Conservation (phyloP, 129 eudicot species). For the Artemisia annua region DNA sequence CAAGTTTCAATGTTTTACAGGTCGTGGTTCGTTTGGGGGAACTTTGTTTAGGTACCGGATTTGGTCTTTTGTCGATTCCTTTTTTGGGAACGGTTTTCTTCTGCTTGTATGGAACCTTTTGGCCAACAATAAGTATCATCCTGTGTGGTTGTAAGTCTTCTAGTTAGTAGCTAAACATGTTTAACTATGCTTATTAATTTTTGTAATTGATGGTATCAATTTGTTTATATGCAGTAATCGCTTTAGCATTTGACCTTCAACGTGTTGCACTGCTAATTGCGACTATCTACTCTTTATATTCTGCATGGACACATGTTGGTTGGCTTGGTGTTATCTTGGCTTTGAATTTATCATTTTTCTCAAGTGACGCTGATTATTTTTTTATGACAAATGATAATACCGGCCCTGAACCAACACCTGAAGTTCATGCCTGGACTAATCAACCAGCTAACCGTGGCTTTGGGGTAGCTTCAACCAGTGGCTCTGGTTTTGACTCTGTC, state of each 20-base stretch:
- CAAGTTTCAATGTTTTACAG: conserved; percentile 39
- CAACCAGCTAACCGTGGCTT: conserved; percentile 29
- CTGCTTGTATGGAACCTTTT: conserved; percentile 98
- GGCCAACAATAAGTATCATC: conserved; percentile 50
- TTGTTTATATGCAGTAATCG: conserved; percentile 46
- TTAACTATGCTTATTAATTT: background rate
- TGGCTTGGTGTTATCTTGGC: conserved; percentile 58
- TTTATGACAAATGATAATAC: conserved; percentile 40
- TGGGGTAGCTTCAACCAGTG: conserved; percentile 9
- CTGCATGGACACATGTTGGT: conserved; percentile 75
- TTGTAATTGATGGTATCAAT: conserved; percentile 16
- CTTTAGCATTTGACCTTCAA: conserved; percentile 43
- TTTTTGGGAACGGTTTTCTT: conserved; percentile 48
- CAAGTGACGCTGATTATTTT: conserved; percentile 59
- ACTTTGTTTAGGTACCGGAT: conserved; percentile 54
- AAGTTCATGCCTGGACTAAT: conserved; percentile 36
- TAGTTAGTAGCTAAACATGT: background rate
- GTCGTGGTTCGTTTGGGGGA: conserved; percentile 60
- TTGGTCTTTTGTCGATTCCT: conserved; percentile 49
- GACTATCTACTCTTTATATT: conserved; percentile 53
- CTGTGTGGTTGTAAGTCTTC: background rate
- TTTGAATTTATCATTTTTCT: conserved; percentile 60
- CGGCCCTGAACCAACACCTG: conserved; percentile 48
- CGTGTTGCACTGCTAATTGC: conserved; percentile 50
- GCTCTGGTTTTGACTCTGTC: conserved; percentile 36